phyloP scores from a whole-genome alignment of 108 stramenopile species.

The Stephanodiscus triporus region DNA sequence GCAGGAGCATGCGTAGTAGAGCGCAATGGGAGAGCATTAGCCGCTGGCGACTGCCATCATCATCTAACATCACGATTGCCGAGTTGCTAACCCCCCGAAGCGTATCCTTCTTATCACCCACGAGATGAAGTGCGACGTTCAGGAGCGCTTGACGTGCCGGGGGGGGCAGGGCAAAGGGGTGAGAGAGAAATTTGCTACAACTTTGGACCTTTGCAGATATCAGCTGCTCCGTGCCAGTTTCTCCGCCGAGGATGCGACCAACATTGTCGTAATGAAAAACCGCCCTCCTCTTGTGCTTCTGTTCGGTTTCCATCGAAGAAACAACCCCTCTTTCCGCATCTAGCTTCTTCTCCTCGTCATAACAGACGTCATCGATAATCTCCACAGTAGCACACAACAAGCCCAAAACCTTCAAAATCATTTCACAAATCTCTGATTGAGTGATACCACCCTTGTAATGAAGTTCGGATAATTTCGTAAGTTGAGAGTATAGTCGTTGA shows the following conservation, averaged over 20 bases:
- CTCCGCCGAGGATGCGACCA: slow-evolving; percentile 47
- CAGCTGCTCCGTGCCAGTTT: slow-evolving; percentile 1
- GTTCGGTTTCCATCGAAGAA: slow-evolving; percentile 14
- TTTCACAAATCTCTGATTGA: slow-evolving; percentile 58
- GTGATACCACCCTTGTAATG: slow-evolving; percentile 69
- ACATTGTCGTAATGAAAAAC: slow-evolving; percentile 62
- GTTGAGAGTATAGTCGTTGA: slow-evolving; percentile 67
- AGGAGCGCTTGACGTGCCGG: slow-evolving; percentile 77
- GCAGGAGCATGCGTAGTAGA: slow-evolving; percentile 73
- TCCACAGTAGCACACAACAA: slow-evolving; percentile 69
- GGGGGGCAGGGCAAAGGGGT: slow-evolving; percentile 72
- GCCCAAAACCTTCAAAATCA: slow-evolving; percentile 71
- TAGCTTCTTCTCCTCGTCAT: neutral
- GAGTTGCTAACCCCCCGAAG: slow-evolving; percentile 77
- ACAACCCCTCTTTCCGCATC: slow-evolving; percentile 4
- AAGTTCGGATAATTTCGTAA: slow-evolving; percentile 58
- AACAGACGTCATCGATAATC: slow-evolving; percentile 20
- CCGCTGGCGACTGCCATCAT: slow-evolving; percentile 22
- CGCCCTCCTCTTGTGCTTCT: slow-evolving; percentile 35
- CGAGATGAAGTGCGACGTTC: slow-evolving; percentile 60
- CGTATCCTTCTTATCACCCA: slow-evolving; percentile 74
- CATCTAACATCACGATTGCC: slow-evolving; percentile 49
- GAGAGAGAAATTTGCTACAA: slow-evolving; percentile 52
- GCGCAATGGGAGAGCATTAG: slow-evolving; percentile 74
- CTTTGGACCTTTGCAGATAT: neutral